Percentiles rank a stretch among this genome's conserved stretches.
Evolutionary conservation across 257 asterid species (phyloP).

Genomic region (Datura wrightii): DNA sequence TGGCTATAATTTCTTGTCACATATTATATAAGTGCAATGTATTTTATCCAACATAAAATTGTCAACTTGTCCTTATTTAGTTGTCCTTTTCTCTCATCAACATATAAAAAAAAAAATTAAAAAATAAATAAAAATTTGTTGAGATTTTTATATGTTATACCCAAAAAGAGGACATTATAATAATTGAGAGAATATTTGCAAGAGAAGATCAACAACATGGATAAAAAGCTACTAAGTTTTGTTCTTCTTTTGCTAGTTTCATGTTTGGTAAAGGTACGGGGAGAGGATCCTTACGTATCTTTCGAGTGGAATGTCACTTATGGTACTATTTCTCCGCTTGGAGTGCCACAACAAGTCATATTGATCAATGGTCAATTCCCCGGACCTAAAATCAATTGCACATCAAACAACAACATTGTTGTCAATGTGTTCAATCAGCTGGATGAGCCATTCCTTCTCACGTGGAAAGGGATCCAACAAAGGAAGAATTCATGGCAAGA

Average conservation of each 20-base stretch:
- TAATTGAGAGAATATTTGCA: neutral
- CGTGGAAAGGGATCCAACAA: conserved; percentile 32
- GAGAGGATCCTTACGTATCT: conserved; percentile 24
- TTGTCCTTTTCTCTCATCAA: conserved; percentile 26
- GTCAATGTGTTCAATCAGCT: conserved; percentile 25
- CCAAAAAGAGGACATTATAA: neutral
- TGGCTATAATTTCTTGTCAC: neutral
- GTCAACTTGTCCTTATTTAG: neutral
- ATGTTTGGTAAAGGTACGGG: neutral
- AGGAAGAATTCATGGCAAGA: conserved; percentile 38
- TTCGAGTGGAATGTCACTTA: conserved; percentile 30
- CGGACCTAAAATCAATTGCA: conserved; percentile 25
- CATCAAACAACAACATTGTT: conserved; percentile 21
- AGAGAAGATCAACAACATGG: neutral
- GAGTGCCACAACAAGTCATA: conserved; percentile 33
- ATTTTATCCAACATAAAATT: neutral
- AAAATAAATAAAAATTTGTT: neutral
- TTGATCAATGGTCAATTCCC: conserved; percentile 30
- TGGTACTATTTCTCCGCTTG: conserved; percentile 27
- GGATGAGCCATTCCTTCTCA: conserved; percentile 14
- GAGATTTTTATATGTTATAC: neutral
- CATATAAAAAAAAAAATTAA: neutral
- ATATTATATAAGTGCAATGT: neutral
- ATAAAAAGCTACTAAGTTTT: neutral
- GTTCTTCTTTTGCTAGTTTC: conserved; percentile 20